phyloP scores from a whole-genome alignment of 179 eudicot species.

The Nepenthes alata region DNA sequence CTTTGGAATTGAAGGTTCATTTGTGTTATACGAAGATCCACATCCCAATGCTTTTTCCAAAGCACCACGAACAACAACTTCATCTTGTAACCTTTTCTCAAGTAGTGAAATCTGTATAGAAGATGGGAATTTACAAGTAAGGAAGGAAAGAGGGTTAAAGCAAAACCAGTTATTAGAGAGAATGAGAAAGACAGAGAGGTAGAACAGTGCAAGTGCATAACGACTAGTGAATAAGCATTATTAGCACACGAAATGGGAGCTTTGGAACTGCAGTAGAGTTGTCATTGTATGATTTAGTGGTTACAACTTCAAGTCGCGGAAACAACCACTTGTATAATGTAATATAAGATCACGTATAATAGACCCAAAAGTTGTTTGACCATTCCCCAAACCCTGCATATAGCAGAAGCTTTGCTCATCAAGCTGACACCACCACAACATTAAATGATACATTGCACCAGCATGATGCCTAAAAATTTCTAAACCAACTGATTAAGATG shows the following conservation, averaged over 20 bases:
- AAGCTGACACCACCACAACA: not conserved
- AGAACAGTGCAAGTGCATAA: not conserved
- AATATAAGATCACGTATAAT: too few species aligned
- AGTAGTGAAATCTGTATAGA: constrained; percentile 62
- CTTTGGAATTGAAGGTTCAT: constrained; percentile 55
- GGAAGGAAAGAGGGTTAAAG: not conserved
- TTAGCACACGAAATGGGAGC: too few species aligned
- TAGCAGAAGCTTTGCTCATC: too few species aligned
- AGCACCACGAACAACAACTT: constrained; percentile 66
- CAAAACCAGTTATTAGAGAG: not conserved
- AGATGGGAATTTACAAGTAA: not conserved
- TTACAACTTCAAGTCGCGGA: too few species aligned
- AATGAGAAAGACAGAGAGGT: not conserved
- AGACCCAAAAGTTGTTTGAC: too few species aligned
- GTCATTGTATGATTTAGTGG: too few species aligned
- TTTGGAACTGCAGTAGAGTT: too few species aligned
- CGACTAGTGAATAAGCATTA: too few species aligned
- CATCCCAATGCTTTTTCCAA: constrained; percentile 79
- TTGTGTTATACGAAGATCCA: constrained; percentile 33
- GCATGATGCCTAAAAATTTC: not conserved
- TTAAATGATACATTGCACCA: constrained; percentile 2
- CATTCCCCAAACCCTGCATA: too few species aligned
- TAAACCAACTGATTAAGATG: not conserved
- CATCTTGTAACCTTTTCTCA: constrained; percentile 72
- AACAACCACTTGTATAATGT: too few species aligned